Evolutionary conservation across 108 stramenopile species (phyloP).

Genomic region (Cyclotella baltica): DNA sequence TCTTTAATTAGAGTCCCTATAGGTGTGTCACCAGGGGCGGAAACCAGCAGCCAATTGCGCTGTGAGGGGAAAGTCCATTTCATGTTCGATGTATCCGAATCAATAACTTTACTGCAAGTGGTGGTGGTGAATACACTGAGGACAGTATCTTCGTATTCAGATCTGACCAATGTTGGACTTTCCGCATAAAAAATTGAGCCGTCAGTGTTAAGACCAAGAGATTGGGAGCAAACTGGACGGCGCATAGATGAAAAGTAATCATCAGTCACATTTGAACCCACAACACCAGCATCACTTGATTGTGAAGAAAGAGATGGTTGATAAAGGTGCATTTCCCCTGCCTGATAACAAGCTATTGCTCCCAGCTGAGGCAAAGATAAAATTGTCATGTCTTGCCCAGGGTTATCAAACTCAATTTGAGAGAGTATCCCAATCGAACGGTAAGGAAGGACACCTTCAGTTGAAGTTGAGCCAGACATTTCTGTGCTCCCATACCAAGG

Average conservation of each 20-base stretch:
- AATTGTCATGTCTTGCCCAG: constrained; percentile 15
- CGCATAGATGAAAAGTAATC: constrained; percentile 48
- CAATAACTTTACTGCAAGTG: constrained; percentile 54
- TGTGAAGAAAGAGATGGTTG: constrained; percentile 25
- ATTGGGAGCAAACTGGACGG: constrained; percentile 44
- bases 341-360: constrained; percentile 22
- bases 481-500: constrained; percentile 54
- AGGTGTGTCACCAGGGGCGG: constrained; percentile 60
- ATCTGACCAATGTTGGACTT: constrained; percentile 35
- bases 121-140: constrained; percentile 65
- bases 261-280: constrained; percentile 10
- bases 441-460: neutral
- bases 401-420: constrained; percentile 31
- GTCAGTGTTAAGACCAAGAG: constrained; percentile 67
- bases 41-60: constrained; percentile 78
- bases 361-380: constrained; percentile 12
- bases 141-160: constrained; percentile 57
- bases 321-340: constrained; percentile 23
- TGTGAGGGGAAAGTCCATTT: constrained; percentile 61
- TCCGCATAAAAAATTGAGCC: constrained; percentile 51
- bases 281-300: neutral
- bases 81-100: neutral
- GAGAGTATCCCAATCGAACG: constrained; percentile 51
- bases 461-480: constrained; percentile 20
- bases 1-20: constrained; percentile 20